phyloP scores from a whole-genome alignment of 2,329 filamentous ascomycete genomes.

The Trichoderma sp. region DNA sequence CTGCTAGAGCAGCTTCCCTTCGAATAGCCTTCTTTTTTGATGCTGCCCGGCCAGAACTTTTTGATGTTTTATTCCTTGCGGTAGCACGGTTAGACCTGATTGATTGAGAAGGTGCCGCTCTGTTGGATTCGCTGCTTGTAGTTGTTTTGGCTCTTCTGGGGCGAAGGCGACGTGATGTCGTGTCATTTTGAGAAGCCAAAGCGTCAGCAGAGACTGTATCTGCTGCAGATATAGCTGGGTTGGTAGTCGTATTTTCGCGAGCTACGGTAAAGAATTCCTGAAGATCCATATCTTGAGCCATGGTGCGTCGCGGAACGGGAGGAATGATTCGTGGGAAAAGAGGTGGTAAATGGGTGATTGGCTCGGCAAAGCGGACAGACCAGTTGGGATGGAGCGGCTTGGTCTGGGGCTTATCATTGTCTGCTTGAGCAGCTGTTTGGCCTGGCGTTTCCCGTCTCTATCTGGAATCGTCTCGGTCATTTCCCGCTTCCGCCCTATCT shows the following conservation, averaged over 20 bases:
- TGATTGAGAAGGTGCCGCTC: conserved; percentile 1
- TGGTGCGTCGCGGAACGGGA: neutral
- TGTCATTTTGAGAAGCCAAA: conserved; percentile 1
- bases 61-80: conserved; percentile 1
- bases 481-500: conserved; percentile 40
- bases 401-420: conserved; percentile 28
- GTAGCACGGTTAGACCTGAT: neutral
- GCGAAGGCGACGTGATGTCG: conserved; percentile 25
- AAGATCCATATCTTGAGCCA: conserved; percentile 14
- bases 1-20: conserved; percentile 14
- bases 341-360: conserved; percentile 32
- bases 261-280: neutral
- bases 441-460: conserved; percentile 40
- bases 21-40: conserved; percentile 27
- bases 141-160: conserved; percentile 26
- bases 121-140: conserved; percentile 2
- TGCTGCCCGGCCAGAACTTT: conserved; percentile 22
- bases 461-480: conserved; percentile 46
- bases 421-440: conserved; percentile 6
- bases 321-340: conserved; percentile 11
- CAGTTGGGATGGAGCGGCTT: conserved; percentile 31
- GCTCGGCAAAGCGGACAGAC: conserved; percentile 34
- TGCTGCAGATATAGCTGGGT: neutral
- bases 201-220: neutral
- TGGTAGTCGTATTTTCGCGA: neutral